Percentiles rank a stretch among this genome's conserved stretches.
Evolutionary conservation across 345 rosid species (phyloP).

Genomic region (Populus alba): DNA sequence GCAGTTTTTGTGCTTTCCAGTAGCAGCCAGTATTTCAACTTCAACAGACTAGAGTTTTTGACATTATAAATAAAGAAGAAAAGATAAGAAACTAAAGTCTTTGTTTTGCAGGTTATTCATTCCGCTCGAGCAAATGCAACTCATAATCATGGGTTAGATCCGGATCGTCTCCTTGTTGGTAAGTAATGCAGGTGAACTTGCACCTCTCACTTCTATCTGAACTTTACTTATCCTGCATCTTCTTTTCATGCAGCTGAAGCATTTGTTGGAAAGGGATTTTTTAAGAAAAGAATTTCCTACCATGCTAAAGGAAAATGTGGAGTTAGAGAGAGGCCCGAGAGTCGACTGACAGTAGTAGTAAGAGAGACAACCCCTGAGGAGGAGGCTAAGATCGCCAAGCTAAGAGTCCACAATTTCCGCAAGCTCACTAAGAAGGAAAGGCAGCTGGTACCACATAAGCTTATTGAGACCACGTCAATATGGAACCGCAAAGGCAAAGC

Average conservation of each 20-base stretch:
- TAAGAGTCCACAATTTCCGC: conserved; percentile 68
- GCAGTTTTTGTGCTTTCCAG: not conserved
- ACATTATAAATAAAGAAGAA: not conserved
- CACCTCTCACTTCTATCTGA: not conserved
- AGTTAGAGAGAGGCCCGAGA: conserved; percentile 55
- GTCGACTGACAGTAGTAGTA: conserved; percentile 74
- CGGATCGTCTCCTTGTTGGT: conserved; percentile 85
- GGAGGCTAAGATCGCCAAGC: conserved; percentile 83
- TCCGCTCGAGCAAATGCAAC: conserved; percentile 90
- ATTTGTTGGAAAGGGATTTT: conserved; percentile 81
- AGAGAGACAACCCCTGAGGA: conserved; percentile 83
- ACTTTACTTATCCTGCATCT: not conserved
- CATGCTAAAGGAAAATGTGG: conserved; percentile 70
- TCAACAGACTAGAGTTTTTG: not conserved
- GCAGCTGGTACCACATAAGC: conserved; percentile 66
- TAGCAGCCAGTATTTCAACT: not conserved
- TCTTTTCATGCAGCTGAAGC: conserved; percentile 64
- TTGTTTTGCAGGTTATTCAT: conserved; percentile 64
- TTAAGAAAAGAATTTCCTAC: conserved; percentile 55
- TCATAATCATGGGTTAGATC: conserved; percentile 87
- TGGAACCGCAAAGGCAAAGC: conserved; percentile 71
- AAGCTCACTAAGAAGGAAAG: conserved; percentile 73
- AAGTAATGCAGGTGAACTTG: conserved; percentile 23
- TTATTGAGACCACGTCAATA: conserved; percentile 78
- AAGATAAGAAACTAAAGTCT: not conserved